phyloP scores from a whole-genome alignment of 306 rosid species.

The Mimosa pudica region DNA sequence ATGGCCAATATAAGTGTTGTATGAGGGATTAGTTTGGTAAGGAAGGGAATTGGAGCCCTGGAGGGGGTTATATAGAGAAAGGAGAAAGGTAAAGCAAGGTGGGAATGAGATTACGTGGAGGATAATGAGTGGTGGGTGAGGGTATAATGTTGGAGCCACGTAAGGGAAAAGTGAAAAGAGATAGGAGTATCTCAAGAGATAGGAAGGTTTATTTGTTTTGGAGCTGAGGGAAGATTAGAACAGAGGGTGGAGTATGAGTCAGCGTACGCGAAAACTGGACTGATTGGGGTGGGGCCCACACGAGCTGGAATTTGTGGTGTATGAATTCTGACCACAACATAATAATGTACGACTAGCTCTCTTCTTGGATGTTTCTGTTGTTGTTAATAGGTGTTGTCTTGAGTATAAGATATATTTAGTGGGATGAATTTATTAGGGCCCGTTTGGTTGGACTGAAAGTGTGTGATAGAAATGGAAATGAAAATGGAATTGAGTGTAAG shows the following conservation, averaged over 20 bases:
- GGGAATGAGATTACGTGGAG: constrained; percentile 28
- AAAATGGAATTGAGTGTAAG: too few relatives aligned
- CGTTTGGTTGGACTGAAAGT: too few relatives aligned
- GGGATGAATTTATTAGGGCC: too few relatives aligned
- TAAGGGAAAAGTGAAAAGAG: neutral
- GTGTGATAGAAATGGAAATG: too few relatives aligned
- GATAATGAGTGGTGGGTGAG: constrained; percentile 23
- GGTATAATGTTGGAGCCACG: constrained; percentile 40
- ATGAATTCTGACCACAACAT: neutral
- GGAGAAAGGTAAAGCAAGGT: neutral
- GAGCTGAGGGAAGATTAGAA: neutral
- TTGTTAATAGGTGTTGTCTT: neutral
- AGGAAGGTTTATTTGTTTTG: neutral
- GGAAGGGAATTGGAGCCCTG: neutral
- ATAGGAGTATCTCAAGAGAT: neutral
- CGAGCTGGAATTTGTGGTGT: neutral
- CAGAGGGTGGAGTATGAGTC: neutral
- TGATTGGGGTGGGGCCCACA: neutral
- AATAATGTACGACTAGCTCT: neutral
- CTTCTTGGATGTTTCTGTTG: neutral
- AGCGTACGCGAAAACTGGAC: neutral
- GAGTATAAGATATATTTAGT: too few relatives aligned
- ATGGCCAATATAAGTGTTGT: constrained; percentile 25
- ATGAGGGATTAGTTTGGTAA: neutral
- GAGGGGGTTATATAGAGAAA: neutral